Conservation (phyloP, 768 basidiomycete genomes). For the Rhodocollybia butyracea region DNA sequence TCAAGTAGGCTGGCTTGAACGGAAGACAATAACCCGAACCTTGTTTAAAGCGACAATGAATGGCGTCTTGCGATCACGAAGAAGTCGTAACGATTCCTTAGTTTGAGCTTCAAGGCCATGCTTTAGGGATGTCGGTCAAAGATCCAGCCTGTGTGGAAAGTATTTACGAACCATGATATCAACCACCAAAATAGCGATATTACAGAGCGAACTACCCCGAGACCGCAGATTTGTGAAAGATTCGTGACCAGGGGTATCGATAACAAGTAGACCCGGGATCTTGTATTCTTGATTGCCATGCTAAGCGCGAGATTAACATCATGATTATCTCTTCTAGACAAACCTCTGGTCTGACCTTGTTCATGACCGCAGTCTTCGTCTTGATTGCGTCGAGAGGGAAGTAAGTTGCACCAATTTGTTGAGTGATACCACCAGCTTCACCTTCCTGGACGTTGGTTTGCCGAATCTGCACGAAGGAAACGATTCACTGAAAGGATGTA, state of each 20-base stretch:
- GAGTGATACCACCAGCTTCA: conserved; percentile 99
- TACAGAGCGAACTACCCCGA: conserved; percentile 95
- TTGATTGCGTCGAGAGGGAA: conserved; percentile 96
- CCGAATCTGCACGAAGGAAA: conserved; percentile 67
- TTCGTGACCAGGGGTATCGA: conserved; percentile 99
- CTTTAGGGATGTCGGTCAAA: conserved; percentile 31
- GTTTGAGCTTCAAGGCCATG: conserved; percentile 99
- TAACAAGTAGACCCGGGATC: conserved; percentile 91
- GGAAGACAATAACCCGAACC: conserved; percentile 32
- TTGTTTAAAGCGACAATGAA: conserved; percentile 99
- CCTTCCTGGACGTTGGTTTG: conserved; percentile 99
- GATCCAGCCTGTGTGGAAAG: neutral
- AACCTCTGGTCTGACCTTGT: conserved; percentile 52
- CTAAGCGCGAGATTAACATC: conserved; percentile 34
- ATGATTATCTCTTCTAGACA: neutral
- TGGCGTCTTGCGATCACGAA: conserved; percentile 92
- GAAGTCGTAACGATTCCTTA: conserved; percentile 87
- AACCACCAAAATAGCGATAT: conserved; percentile 98
- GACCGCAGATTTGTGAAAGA: conserved; percentile 96
- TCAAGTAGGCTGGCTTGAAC: conserved; percentile 7
- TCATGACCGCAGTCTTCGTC: conserved; percentile 91
- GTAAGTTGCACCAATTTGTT: conserved; percentile 99
- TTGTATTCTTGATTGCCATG: conserved; percentile 88
- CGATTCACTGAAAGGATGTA: neutral
- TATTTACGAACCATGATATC: conserved; percentile 80